These are phyloP conservation scores for Silybum marianum DNA, from an alignment of 129 eudicot species.

Conservation along the genomic window DNA sequence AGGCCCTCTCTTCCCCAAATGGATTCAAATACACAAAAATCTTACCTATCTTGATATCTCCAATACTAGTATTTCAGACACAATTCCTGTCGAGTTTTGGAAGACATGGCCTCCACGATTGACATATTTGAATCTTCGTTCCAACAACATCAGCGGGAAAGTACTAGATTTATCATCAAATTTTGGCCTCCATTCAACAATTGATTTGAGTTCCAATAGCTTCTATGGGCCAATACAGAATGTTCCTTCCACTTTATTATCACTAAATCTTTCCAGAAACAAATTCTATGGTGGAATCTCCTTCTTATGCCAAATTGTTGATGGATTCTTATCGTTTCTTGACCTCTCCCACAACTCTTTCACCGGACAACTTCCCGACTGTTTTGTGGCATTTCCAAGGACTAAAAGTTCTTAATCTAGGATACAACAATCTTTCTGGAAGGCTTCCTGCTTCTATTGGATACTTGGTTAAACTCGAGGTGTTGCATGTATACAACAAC, in stretches of 20 bases:
- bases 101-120: slow-evolving; percentile 9
- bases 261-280: not conserved
- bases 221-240: not conserved
- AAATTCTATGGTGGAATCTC: not conserved
- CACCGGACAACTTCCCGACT: slow-evolving; percentile 5
- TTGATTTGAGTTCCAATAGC: slow-evolving; percentile 15
- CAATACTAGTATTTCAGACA: slow-evolving; percentile 23
- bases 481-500: not conserved
- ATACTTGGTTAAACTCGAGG: not conserved
- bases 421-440: slow-evolving; percentile 22
- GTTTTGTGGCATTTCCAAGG: not conserved
- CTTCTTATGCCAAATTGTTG: not conserved
- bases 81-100: slow-evolving; percentile 32
- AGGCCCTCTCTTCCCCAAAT: slow-evolving; percentile 35
- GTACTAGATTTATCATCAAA: not conserved
- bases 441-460: slow-evolving; percentile 15
- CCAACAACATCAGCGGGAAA: slow-evolving; percentile 5
- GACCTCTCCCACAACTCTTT: slow-evolving; percentile 24
- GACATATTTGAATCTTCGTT: slow-evolving; percentile 15
- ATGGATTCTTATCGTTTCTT: not conserved
- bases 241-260: not conserved
- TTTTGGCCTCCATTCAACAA: not conserved
- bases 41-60: slow-evolving; percentile 19
- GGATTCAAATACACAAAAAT: slow-evolving; percentile 28
- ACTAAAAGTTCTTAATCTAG: slow-evolving; percentile 7